Percentiles rank a stretch among this genome's conserved stretches.
These are phyloP conservation scores for Clarireedia sp. DNA, from an alignment of 2,329 filamentous ascomycete species.

Conservation along the genomic window DNA sequence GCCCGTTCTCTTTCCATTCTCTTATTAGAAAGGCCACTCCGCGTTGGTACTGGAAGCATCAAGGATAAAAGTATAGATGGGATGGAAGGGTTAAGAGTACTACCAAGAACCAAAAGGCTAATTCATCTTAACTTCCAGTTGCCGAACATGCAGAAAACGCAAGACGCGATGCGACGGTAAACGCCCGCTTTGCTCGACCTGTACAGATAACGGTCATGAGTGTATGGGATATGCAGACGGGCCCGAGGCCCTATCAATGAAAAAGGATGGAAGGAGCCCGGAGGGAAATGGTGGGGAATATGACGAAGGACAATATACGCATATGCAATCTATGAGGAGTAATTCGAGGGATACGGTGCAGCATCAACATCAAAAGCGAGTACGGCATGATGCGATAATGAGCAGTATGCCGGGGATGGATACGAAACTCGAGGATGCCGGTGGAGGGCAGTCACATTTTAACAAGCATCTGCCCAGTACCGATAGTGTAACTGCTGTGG, in stretches of 20 bases:
- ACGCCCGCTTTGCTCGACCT: conserved; percentile 64
- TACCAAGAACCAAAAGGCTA: background rate
- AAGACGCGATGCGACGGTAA: conserved; percentile 71
- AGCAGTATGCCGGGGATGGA: background rate
- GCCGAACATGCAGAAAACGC: conserved; percentile 65
- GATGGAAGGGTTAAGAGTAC: background rate
- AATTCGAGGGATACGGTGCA: background rate
- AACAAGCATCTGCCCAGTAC: background rate
- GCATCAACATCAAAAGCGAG: background rate
- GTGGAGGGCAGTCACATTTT: background rate
- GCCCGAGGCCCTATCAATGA: conserved; percentile 16
- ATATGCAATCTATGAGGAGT: background rate
- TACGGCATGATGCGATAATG: background rate
- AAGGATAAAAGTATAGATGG: background rate
- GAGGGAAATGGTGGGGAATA: conserved; percentile 31
- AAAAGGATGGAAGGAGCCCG: conserved; percentile 17
- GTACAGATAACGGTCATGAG: conserved; percentile 60
- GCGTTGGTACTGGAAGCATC: no score
- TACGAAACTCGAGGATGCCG: background rate
- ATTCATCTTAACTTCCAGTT: conserved; percentile 37
- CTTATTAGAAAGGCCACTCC: no score
- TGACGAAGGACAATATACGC: conserved; percentile 28
- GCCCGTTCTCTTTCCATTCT: background rate
- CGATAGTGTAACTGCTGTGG: background rate
- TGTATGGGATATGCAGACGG: conserved; percentile 57